A percentile compares a stretch with the other conserved stretches of the same genome.
Conservation (phyloP, 108 stramenopile genomes). For the Skeletonema menzelii region DNA sequence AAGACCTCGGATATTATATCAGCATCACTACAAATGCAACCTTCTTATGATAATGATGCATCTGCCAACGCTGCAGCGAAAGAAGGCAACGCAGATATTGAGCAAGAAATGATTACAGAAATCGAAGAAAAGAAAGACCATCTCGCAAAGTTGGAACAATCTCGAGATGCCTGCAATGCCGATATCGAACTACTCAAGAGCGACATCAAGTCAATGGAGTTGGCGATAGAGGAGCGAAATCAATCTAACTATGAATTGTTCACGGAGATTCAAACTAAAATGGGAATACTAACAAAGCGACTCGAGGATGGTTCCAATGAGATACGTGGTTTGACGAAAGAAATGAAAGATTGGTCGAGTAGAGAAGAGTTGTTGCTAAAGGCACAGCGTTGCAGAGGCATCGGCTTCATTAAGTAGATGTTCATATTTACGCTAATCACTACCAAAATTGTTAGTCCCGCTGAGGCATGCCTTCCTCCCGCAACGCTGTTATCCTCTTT, state of each 20-base stretch:
- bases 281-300: neutral
- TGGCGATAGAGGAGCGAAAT: neutral
- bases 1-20: neutral
- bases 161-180: neutral
- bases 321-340: neutral
- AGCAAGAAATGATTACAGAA: neutral
- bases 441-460: neutral
- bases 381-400: neutral
- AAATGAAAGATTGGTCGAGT: neutral
- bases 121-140: neutral
- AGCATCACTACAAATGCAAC: neutral
- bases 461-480: constrained; percentile 2
- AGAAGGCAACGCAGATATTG: neutral
- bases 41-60: neutral
- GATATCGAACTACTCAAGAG: neutral
- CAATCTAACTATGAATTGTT: neutral
- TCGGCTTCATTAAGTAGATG: neutral
- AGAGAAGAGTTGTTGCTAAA: neutral
- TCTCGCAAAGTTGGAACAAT: neutral
- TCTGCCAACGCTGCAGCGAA: neutral
- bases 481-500: constrained; percentile 19
- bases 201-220: neutral
- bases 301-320: neutral
- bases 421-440: neutral
- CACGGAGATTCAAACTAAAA: neutral